Evolutionary conservation across 2,329 filamentous ascomycete genomes (phyloP).

Genomic region (Penicillium hesseltinei): DNA sequence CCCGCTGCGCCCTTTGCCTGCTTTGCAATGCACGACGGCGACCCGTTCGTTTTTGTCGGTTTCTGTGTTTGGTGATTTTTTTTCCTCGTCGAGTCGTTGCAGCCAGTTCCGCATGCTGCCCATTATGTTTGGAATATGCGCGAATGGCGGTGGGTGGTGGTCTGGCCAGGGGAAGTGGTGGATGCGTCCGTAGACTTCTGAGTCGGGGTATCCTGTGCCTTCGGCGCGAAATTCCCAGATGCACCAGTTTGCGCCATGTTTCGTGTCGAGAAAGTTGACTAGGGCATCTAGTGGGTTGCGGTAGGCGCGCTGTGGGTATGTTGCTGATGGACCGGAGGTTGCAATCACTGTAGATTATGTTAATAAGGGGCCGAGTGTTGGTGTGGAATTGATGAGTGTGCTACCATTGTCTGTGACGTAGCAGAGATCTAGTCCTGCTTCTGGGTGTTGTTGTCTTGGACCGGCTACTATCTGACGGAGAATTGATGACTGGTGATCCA

Average conservation of each 20-base stretch:
- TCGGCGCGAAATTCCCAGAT: conserved; percentile 99
- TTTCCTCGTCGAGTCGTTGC: conserved; percentile 37
- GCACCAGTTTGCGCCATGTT: conserved; percentile 80
- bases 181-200: conserved; percentile 79
- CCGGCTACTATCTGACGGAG: conserved; percentile 89
- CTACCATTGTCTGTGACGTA: conserved; percentile 80
- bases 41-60: conserved; percentile 57
- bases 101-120: conserved; percentile 92
- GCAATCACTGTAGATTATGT: conserved; percentile 50
- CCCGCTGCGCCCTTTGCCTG: conserved; percentile 89
- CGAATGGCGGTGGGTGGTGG: conserved; percentile 93
- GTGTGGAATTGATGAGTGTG: background rate
- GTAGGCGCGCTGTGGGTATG: conserved; percentile 88
- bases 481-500: conserved; percentile 60
- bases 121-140: conserved; percentile 82
- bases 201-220: conserved; percentile 91
- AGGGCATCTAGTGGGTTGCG: conserved; percentile 87
- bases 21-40: conserved; percentile 93
- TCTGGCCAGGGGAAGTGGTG: conserved; percentile 95
- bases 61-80: conserved; percentile 20
- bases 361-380: background rate
- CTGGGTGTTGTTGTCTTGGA: conserved; percentile 76
- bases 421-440: conserved; percentile 88
- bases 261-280: conserved; percentile 80
- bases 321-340: conserved; percentile 85